Base-by-base conservation (phyloP, 225 moss, liverwort and hornwort species). In the Rhytidiadelphus loreus region DNA sequence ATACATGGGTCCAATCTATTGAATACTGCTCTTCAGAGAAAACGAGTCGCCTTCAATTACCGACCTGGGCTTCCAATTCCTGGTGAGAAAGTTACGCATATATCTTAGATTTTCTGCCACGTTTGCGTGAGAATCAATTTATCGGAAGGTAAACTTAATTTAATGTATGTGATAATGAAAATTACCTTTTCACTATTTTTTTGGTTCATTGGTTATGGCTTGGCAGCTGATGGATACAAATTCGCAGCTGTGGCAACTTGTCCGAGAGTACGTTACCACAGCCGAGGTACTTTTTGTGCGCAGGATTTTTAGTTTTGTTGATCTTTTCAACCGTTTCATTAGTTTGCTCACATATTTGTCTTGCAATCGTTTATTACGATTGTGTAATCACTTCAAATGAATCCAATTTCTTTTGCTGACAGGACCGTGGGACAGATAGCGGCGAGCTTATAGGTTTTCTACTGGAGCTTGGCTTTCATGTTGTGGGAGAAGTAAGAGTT, bases 201-300 rank as follows among this genome's bases (percentile, higher is more conserved):
- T 41, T 83, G 25, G 57, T 53, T 87, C 32, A 70, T 84, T 87
- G 72, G 62, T 63, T 91, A 52, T 76, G 61, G 19, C 60, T 80
- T 90, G 88, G 91, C 93, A 96, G 96, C 90, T 97, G 92, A 95
- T 95, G 95, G 96, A 97, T 88, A 97, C 95, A 71, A 97, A 96
- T 75, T 92, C 95, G 74, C 97, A 97, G 90, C 93, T 97, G 84
- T 97, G 97, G 97, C 96, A 95, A 86, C 96, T 97, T 66, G 96
- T 97, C 85, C 95, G 95, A 87, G 97, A 96, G 77, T 97, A 96
- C 91, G 96, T 97, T 69, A 92, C 93, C 37, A 94, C 95, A 82
- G 96, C 97, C 69, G 95, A 97, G 95, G 97, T 96, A 92, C 68
- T 59, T 68, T 87, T 84, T 59, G 39, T 43, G 48, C 52, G 18